Evolutionary conservation across 352 stramenopile genomes (phyloP), one percentile per base, ranked within the genome.

Genomic region (Globisporangium spinosum): DNA sequence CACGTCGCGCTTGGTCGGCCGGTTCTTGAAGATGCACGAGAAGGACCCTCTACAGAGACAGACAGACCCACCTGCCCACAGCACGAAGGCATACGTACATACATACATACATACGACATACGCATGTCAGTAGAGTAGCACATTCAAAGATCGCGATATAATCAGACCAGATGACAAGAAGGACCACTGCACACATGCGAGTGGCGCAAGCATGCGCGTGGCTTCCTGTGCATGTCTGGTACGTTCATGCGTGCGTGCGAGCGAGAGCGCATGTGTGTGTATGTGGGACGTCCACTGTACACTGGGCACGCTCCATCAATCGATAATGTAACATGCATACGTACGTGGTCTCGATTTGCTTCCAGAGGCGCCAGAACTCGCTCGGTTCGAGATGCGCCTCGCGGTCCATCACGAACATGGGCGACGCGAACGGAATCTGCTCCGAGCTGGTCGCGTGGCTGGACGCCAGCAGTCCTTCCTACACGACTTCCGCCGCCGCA

Each of bases 271-370:
- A 17, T 7, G 23, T 35, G 40, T 20, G 20, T 57, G 17, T 51
- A 51, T 23, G 43, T 51, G 43, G 43, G 17, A 51, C 43, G n/a
- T 6, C 7, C 17, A 51, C 43, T 20, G 40, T 56, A 25, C 25
- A 62, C 32, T 25, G 25, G 51, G n/a, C 27, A 25, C 29, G 15
- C 23, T 12, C n/a, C 29, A 25, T 22, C 47, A 25, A 38, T n/a
- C 8, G 20, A 29, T 29, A 20, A 17, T 32, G 29, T 4, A 32
- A 32, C 29, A 13, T 35, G 65, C 76, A 17, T 53, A 70, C 80
- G 60, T 77, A 91, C 82, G 80, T 89, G n/a, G 83, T 91, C 65
- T 90, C 78, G 23, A 69, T 72, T 25, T 82, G 68, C 58, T 89
- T 87, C 83, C 83, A 91, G 2, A 82, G 68, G 55, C 54, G 72